phyloP scores from a whole-genome alignment of 371 early-diverging fungal genomes.

The Mucor plumbeus region DNA sequence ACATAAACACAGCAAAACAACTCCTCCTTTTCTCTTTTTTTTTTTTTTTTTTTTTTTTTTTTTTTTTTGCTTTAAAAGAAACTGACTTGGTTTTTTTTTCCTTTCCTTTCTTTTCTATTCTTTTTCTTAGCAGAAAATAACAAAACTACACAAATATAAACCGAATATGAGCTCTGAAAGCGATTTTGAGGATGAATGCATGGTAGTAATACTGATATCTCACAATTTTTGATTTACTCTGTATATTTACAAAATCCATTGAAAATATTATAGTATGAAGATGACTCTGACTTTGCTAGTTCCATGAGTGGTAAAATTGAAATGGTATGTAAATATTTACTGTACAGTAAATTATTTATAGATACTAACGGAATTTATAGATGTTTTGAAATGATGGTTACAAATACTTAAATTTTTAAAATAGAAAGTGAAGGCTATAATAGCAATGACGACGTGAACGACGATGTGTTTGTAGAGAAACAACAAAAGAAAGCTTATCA shows the following conservation, averaged over 20 bases:
- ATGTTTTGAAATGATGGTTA: not conserved
- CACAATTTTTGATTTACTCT: not conserved
- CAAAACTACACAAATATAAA: not conserved
- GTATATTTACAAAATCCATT: not conserved
- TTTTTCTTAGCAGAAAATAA: slow-evolving; percentile 2
- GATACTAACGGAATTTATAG: not conserved
- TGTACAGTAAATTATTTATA: not conserved
- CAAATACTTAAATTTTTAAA: not conserved
- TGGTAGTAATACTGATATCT: slow-evolving; percentile 20
- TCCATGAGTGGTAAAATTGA: slow-evolving; percentile 35
- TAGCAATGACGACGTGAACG: slow-evolving; percentile 40
- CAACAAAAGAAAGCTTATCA: slow-evolving; percentile 45
- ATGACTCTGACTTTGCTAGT: slow-evolving; percentile 39
- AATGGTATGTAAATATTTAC: slow-evolving; percentile 5
- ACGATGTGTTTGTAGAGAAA: slow-evolving; percentile 41
- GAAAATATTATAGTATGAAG: slow-evolving; percentile 23
- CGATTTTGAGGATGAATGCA: slow-evolving; percentile 32
- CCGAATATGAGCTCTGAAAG: slow-evolving; percentile 30
- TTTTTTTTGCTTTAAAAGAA: not conserved
- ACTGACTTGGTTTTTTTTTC: slow-evolving; percentile 3
- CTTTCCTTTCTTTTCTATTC: not conserved
- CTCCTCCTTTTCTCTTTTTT: not conserved
- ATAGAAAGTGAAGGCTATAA: slow-evolving; percentile 42
- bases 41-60: not conserved
- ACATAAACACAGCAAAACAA: slow-evolving; percentile 5